These are phyloP conservation scores for Vigna trinervia DNA, from an alignment of 306 rosid species.

Conservation along the genomic window DNA sequence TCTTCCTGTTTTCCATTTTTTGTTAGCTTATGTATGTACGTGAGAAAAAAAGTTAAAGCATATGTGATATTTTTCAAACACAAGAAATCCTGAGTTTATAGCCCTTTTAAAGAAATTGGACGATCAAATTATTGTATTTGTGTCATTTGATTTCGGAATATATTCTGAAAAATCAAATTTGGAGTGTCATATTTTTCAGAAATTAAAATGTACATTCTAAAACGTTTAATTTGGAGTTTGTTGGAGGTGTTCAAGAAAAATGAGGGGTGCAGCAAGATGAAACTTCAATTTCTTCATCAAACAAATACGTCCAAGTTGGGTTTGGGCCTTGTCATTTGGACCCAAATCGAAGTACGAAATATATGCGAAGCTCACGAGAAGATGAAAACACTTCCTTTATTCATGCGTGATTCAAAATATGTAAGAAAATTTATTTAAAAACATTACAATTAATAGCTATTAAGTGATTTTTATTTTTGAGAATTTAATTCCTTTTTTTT, in stretches of 20 bases:
- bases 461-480: too few species aligned
- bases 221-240: too few species aligned
- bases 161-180: too few species aligned
- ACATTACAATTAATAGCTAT: too few species aligned
- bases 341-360: background rate
- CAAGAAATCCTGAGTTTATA: background rate
- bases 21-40: slow-evolving; percentile 32
- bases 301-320: background rate
- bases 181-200: too few species aligned
- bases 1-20: slow-evolving; percentile 19
- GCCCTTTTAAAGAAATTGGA: background rate
- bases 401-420: background rate
- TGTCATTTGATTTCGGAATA: too few species aligned
- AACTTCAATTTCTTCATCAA: background rate
- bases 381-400: background rate
- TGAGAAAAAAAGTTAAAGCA: slow-evolving; percentile 13
- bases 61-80: slow-evolving; percentile 2
- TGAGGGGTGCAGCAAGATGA: too few species aligned
- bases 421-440: too few species aligned
- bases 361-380: background rate
- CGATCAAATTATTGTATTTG: background rate
- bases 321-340: slow-evolving; percentile 6
- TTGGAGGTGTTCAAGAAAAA: too few species aligned
- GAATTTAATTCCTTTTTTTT: too few species aligned
- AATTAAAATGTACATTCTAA: too few species aligned